Percentiles rank a stretch among this genome's conserved stretches.
These are phyloP conservation scores for Castanea crenata DNA, from an alignment of 306 rosid species.

Conservation along the genomic window DNA sequence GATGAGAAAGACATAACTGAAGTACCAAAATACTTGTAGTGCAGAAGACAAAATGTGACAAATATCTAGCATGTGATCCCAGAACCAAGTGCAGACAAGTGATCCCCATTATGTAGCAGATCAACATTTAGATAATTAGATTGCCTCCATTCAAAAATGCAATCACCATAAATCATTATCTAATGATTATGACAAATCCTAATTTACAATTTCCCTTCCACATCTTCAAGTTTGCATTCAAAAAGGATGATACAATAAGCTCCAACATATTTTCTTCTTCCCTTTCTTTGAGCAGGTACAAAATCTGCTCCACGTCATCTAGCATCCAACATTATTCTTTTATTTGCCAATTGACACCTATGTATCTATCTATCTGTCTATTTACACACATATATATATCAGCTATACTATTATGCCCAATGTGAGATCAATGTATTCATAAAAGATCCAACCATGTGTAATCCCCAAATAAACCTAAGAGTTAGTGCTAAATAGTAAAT, in stretches of 20 bases:
- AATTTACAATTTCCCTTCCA: not conserved
- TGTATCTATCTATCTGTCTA: not conserved
- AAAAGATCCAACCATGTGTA: not conserved
- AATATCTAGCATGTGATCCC: conserved; percentile 1
- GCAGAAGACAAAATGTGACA: not conserved
- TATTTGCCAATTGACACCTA: not conserved
- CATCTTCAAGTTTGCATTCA: not conserved
- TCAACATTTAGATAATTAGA: not conserved
- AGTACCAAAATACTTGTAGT: conserved; percentile 1
- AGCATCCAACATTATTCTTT: not conserved
- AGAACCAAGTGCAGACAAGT: not conserved
- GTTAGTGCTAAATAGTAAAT: conserved; percentile 6
- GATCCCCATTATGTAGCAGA: not conserved
- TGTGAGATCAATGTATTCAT: not conserved
- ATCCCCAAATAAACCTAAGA: conserved; percentile 12
- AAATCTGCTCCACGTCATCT: not conserved
- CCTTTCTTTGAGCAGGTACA: not conserved
- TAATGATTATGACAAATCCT: not conserved
- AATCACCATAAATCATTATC: not conserved
- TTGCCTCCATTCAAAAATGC: not conserved
- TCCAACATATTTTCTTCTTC: not conserved
- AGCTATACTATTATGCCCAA: not conserved
- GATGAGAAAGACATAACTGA: conserved; percentile 3
- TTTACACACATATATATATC: not conserved
- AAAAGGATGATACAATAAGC: not conserved